Base-by-base conservation (phyloP, 768 basidiomycete genomes). In the Leccinum olivaceopallidum region DNA sequence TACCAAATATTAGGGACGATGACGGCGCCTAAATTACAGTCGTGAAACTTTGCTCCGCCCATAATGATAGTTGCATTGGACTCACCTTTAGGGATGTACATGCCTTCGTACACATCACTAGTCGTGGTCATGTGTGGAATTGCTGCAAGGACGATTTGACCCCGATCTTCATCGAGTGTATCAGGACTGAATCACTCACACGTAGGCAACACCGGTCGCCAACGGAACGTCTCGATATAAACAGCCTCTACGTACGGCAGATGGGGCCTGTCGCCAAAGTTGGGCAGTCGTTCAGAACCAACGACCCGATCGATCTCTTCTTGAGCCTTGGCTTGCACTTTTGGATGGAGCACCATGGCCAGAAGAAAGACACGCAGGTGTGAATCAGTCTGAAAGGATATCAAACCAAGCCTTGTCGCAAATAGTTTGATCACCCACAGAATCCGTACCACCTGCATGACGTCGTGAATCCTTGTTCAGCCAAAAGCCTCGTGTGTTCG, bases 191-290 rank as follows among this genome's bases (percentile, higher is more conserved):
- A 16, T 4, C 39, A 64, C 67, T 63, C 26, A 74, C 76, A 67
- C 2, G 58, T 47, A 3, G 76, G 75, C 9, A 63, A 32, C 20
- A 65, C 66, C 4, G 75, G 69, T 22, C 64, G 63, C 74, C 74
- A 78, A 47, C 76, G 65, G 24, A 72, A 32, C 7, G 62, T 68
- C 57, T 78, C 78, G 13, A 71, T 63, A 44, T 65, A 65, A 5
- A 77, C 37, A 1, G 69, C 77, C 48, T 73, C 69, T 0, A 74
- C 44, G n/a, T 73, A 77, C 5, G 76, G 75, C 14, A 78, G 63
- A 52, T 51, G 26, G 3, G 60, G 49, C 54, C 66, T 63, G 26
- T 77, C 75, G 7, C 18, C 61, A 18, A 75, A 67, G 14, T 62
- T 59, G 3, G 76, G 77, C 16, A 77, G 66, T 4, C 72, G 67